Base-by-base conservation (phyloP, 257 asterid genomes). In the Jacaranda mimosifolia region DNA sequence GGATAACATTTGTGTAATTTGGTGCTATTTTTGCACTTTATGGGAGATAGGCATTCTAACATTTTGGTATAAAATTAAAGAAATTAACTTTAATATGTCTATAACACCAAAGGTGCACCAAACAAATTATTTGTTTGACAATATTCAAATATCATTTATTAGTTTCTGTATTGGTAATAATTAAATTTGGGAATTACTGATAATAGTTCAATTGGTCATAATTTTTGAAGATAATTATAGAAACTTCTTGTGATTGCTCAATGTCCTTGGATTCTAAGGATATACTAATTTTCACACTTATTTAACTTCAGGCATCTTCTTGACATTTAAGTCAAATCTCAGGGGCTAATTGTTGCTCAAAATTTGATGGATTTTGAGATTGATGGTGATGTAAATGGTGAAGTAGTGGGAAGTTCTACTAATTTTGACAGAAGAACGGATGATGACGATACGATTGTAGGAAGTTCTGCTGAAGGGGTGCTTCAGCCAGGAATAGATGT, bases 291-390 rank as follows among this genome's bases (percentile, higher is more conserved):
- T n/a, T 21, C 62, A 0, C 59, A 42, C 57, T 63, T 68, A 51
- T 49, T 76, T 26, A 39, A 75, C 56, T 57, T 65, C 83, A 79
- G 83, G 79, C 68, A 18, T 77, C 80, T 49, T 26, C 53, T 77
- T 49, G 73, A 55, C 68, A 52, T 43, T 66, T 56, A 46, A 56
- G 55, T 51, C 59, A 18, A 70, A 69, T 59, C 62, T 36, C 19
- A 51, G 82, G 74, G 68, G 63, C 73, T 69, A 51, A 12, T 32
- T 53, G 70, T 79, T 74, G 70, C 76, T 84, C 79, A 17, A 6
- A 32, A 9, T 77, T 83, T 78, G 77, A 87, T 95, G 99, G 99
- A 95, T 83, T 93, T 86, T 89, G 97, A 85, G 85, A 87, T 91
- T 73, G 97, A 90, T 76, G 89, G 85, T 83, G 93, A 87, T 77